These are phyloP conservation scores for Cryptococcus neoformans DNA, from an alignment of 1,284 basidiomycete species.

Conservation along the genomic window DNA sequence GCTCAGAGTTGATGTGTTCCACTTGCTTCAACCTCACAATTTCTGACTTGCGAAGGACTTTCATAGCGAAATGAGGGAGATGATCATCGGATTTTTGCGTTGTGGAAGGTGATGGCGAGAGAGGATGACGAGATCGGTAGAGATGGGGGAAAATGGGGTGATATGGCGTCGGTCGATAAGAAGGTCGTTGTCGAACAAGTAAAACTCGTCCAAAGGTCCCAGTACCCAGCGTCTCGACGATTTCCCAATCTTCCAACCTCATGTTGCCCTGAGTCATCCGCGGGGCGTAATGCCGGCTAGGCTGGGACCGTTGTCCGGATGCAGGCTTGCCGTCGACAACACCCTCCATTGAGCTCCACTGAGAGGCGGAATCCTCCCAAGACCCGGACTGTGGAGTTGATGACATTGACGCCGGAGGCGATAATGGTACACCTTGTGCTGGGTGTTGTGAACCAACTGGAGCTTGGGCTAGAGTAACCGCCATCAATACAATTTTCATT, in stretches of 20 bases:
- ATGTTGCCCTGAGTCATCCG: slow-evolving; percentile 20
- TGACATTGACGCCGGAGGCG: slow-evolving; percentile 37
- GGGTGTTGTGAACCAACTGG: not conserved
- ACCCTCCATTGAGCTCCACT: slow-evolving; percentile 25
- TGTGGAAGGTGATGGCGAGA: slow-evolving; percentile 33
- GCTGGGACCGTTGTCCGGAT: slow-evolving; percentile 11
- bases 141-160: slow-evolving; percentile 51
- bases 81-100: slow-evolving; percentile 45
- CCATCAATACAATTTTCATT: not conserved
- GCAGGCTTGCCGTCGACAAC: slow-evolving; percentile 2
- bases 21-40: slow-evolving; percentile 57
- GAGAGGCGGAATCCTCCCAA: slow-evolving; percentile 26
- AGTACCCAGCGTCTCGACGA: slow-evolving; percentile 50
- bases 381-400: slow-evolving; percentile 31
- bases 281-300: slow-evolving; percentile 6
- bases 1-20: slow-evolving; percentile 57
- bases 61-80: slow-evolving; percentile 53
- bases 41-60: slow-evolving; percentile 55
- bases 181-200: slow-evolving; percentile 47
- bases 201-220: slow-evolving; percentile 51
- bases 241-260: slow-evolving; percentile 47
- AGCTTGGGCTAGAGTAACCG: not conserved
- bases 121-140: slow-evolving; percentile 39
- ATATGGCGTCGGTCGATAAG: slow-evolving; percentile 44
- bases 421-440: slow-evolving; percentile 20